Percentiles rank a stretch among this genome's conserved stretches.
These are phyloP conservation scores for Aspergillus heteromorphus DNA, from an alignment of 495 filamentous ascomycete species.

Conservation along the genomic window DNA sequence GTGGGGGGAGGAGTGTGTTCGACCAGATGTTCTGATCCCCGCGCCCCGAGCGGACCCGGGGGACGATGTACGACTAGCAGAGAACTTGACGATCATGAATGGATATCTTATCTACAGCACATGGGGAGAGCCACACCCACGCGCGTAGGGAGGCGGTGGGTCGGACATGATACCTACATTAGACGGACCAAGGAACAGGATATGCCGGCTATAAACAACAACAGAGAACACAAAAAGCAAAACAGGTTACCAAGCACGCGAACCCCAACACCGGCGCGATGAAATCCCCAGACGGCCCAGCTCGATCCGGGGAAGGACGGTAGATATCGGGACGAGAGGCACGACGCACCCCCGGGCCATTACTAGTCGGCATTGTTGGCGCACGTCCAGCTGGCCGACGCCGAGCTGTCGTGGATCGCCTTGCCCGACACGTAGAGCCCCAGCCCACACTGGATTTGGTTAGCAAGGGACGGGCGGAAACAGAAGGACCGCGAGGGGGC, in stretches of 20 bases:
- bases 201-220: conserved; percentile 1
- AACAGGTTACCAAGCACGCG: background rate
- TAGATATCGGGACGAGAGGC: no score
- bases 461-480: background rate
- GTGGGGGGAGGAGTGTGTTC: no score
- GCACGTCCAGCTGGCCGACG: conserved; percentile 2
- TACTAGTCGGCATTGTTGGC: background rate
- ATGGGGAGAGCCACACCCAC: no score
- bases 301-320: background rate
- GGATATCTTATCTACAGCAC: no score
- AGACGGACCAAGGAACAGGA: background rate
- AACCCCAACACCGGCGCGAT: background rate
- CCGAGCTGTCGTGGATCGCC: background rate
- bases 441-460: background rate
- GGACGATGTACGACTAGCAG: background rate
- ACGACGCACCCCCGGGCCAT: no score
- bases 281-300: background rate
- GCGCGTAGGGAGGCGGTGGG: no score
- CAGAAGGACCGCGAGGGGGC: background rate
- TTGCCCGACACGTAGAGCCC: conserved; percentile 8
- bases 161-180: no score
- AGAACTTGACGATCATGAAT: background rate
- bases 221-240: background rate
- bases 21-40: conserved; percentile 27
- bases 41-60: no score